Conservation (phyloP, 192 early-diverging fungal species). For the Coemansia pectinata region DNA sequence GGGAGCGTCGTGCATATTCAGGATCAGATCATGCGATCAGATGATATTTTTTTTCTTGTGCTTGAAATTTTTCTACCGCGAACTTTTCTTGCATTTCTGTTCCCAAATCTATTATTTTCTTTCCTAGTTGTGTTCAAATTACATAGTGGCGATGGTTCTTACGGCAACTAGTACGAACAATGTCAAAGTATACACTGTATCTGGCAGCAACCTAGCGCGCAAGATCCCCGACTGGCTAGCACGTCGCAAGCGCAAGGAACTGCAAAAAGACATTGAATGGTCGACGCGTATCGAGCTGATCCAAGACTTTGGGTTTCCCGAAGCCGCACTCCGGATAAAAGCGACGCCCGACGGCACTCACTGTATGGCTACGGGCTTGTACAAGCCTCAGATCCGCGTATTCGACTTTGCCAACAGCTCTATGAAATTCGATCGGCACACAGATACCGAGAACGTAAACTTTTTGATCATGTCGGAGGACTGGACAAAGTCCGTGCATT, state of each 20-base stretch:
- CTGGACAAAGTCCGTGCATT: constrained; percentile 93
- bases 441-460: constrained; percentile 88
- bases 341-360: constrained; percentile 83
- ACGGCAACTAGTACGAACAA: constrained; percentile 88
- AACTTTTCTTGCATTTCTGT: not conserved
- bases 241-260: constrained; percentile 75
- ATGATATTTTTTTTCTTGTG: constrained; percentile 6
- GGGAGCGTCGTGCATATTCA: not conserved
- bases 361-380: constrained; percentile 94
- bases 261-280: constrained; percentile 89
- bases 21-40: constrained; percentile 20
- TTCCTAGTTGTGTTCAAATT: not conserved
- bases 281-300: constrained; percentile 91
- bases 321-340: constrained; percentile 84
- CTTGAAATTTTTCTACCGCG: not conserved
- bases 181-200: constrained; percentile 88
- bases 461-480: constrained; percentile 89
- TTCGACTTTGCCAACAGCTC: constrained; percentile 90
- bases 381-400: constrained; percentile 96
- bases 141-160: constrained; percentile 62
- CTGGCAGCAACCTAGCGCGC: constrained; percentile 69
- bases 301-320: constrained; percentile 98
- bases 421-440: constrained; percentile 98
- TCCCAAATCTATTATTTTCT: not conserved
- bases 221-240: constrained; percentile 95